A percentile compares a stretch with the other conserved stretches of the same genome.
Evolutionary conservation across 2,329 filamentous ascomycete genomes (phyloP).

Genomic region (Pseudocercospora vitis): DNA sequence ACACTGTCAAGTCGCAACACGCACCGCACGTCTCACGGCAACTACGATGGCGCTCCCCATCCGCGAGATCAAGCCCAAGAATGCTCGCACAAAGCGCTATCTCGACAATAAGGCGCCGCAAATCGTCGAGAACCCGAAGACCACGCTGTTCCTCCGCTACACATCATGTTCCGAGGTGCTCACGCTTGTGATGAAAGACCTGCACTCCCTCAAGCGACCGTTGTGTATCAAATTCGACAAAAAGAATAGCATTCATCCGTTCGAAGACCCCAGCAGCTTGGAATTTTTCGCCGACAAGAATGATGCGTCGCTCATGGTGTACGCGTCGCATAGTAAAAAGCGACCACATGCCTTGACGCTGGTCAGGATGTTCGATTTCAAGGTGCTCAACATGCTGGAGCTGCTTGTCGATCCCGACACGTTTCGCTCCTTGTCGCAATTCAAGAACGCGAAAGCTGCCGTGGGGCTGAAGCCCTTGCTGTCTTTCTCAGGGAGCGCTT

Average conservation of each 20-base stretch:
- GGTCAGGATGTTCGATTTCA: conserved; percentile 77
- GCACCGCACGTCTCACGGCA: not conserved
- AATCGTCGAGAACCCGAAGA: conserved; percentile 84
- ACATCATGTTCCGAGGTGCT: conserved; percentile 79
- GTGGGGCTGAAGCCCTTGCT: conserved; percentile 87
- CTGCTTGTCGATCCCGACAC: conserved; percentile 74
- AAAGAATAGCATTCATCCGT: conserved; percentile 94
- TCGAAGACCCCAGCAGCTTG: conserved; percentile 82
- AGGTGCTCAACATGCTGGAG: conserved; percentile 93
- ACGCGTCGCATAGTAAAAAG: conserved; percentile 88
- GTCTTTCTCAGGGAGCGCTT: conserved; percentile 83
- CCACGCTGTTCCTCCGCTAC: conserved; percentile 83
- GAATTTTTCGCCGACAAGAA: conserved; percentile 98
- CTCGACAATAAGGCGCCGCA: conserved; percentile 93
- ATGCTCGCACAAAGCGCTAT: conserved; percentile 89
- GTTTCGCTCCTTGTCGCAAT: conserved; percentile 69
- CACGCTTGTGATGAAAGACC: conserved; percentile 79
- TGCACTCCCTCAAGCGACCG: conserved; percentile 80
- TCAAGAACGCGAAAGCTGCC: conserved; percentile 64
- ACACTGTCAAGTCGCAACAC: not conserved
- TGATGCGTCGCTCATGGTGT: conserved; percentile 81
- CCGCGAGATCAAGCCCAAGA: conserved; percentile 64
- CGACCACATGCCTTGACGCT: conserved; percentile 87
- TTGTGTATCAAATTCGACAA: conserved; percentile 90
- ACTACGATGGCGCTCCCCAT: conserved; percentile 44